Conservation (phyloP, 2,329 filamentous ascomycete species). For the Aspergillus clavatus region DNA sequence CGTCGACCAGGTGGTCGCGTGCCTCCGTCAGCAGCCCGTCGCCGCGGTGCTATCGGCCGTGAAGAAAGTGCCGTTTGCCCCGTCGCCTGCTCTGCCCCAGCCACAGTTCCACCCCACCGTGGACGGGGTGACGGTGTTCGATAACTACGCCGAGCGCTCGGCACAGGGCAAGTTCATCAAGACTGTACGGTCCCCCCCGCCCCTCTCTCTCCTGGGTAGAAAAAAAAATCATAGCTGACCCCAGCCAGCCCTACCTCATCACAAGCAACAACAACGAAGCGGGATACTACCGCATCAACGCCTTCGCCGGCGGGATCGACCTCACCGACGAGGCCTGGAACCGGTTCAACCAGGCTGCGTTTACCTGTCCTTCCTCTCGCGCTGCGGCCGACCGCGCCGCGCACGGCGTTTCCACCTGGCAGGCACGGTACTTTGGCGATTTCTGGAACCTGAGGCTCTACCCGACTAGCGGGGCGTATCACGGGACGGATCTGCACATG, state of each 20-base stretch:
- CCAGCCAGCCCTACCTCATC: slow-evolving; percentile 36
- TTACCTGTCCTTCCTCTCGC: slow-evolving; percentile 44
- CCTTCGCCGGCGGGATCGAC: slow-evolving; percentile 37
- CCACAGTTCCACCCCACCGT: slow-evolving; percentile 41
- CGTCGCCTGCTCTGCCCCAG: slow-evolving; percentile 26
- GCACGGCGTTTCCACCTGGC: slow-evolving; percentile 40
- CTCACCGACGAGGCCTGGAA: slow-evolving; percentile 38
- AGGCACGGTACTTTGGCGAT: slow-evolving; percentile 47
- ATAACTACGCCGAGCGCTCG: slow-evolving; percentile 36
- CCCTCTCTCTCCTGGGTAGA: no score
- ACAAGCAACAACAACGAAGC: slow-evolving; percentile 47
- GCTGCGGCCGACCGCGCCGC: slow-evolving; percentile 34
- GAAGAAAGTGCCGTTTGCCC: slow-evolving; percentile 28
- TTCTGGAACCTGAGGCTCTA: slow-evolving; percentile 48
- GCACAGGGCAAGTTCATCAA: slow-evolving; percentile 36
- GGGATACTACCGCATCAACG: slow-evolving; percentile 45
- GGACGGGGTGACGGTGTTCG: slow-evolving; percentile 41
- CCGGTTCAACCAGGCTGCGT: slow-evolving; percentile 43
- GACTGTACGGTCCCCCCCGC: slow-evolving; percentile 21
- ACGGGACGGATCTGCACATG: slow-evolving; percentile 48
- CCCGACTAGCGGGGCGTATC: slow-evolving; percentile 46
- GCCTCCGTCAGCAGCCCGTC: slow-evolving; percentile 38
- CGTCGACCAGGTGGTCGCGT: slow-evolving; percentile 28
- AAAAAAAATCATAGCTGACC: background rate
- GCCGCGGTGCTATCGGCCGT: slow-evolving; percentile 36